Evolutionary conservation across 371 early-diverging fungal genomes (phyloP).

Genomic region (Thermomucor indicae-seudaticae): DNA sequence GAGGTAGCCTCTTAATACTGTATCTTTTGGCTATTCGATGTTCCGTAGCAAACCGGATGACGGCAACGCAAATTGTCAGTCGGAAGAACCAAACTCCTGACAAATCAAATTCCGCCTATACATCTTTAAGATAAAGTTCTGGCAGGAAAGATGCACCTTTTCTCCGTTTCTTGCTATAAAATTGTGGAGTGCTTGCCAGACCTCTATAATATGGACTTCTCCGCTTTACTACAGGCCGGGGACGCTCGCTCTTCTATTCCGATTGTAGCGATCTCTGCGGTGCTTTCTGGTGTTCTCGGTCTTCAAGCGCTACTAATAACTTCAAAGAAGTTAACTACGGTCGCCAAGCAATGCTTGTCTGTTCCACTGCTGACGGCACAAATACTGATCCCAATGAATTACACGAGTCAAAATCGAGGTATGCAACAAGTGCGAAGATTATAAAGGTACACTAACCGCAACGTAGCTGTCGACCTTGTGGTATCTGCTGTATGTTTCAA

Average conservation of each 20-base stretch:
- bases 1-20: too few species aligned
- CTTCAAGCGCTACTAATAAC: slow-evolving; percentile 12
- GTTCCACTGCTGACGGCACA: slow-evolving; percentile 25
- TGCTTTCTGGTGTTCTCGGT: too few species aligned
- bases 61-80: too few species aligned
- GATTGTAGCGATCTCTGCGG: slow-evolving; percentile 9
- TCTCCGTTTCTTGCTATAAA: neutral
- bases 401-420: slow-evolving; percentile 20
- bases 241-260: slow-evolving; percentile 6
- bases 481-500: slow-evolving; percentile 15
- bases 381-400: slow-evolving; percentile 21
- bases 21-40: too few species aligned
- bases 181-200: too few species aligned
- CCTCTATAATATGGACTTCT: too few species aligned
- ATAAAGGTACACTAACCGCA: neutral
- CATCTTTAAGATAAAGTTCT: too few species aligned
- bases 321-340: slow-evolving; percentile 7
- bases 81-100: too few species aligned
- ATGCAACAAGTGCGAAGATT: neutral
- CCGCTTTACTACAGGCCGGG: too few species aligned
- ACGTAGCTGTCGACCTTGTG: slow-evolving; percentile 22
- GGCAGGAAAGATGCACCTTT: too few species aligned
- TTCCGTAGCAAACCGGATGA: too few species aligned
- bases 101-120: too few species aligned
- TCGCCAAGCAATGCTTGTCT: slow-evolving; percentile 24